Base-by-base conservation (phyloP, 2,329 filamentous ascomycete species). In the Tolypocladium nubicola region DNA sequence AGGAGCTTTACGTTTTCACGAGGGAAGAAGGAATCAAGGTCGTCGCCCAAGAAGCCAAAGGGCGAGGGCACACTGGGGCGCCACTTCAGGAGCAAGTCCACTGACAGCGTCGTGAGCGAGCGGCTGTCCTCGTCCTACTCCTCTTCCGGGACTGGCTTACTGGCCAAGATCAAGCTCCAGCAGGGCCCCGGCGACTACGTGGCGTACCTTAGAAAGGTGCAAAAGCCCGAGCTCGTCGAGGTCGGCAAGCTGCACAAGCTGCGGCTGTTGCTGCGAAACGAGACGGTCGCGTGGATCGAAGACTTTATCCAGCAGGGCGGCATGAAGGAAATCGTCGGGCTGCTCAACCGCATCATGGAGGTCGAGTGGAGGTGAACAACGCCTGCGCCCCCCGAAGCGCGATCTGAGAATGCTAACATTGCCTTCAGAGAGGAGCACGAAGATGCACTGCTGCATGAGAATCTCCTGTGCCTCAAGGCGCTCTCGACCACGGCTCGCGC, bases 181-280 rank as follows among this genome's bases (percentile, higher is more conserved):
- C 85, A 89, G 55, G 81, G 85, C 9, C 90, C 92, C 0, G 81
- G 84, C 47, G 90, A 97, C 67, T 96, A 95, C 73, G 91, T 97
- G 41, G 79, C 83, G 26, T 96, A 97, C 69, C 75, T 97, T 64
- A 82, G 83, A 65, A 92, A 90, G 71, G 86, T 89, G 1, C 87
- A 86, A 63, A 88, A 90, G 72, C 91, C 91, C 0, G 84, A 94
- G 65, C 77, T 85, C 43, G 87, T 97, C 11, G 93, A 97, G 70
- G 89, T 97, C n/a, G 91, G 92, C 50, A 93, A 94, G 69, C 75
- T 99, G 40, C 94, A 97, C 75, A 97, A 97, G 73, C 80, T 99
- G 52, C 85, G 93, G 16, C 80, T 97, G 23, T 75, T 97, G 55
- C 79, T 99, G 56, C 85, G 94, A 21, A 97, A 97, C 67, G 94